Evolutionary conservation across 305 asterid genomes (phyloP).

Genomic region (Fraxinus dipetala): DNA sequence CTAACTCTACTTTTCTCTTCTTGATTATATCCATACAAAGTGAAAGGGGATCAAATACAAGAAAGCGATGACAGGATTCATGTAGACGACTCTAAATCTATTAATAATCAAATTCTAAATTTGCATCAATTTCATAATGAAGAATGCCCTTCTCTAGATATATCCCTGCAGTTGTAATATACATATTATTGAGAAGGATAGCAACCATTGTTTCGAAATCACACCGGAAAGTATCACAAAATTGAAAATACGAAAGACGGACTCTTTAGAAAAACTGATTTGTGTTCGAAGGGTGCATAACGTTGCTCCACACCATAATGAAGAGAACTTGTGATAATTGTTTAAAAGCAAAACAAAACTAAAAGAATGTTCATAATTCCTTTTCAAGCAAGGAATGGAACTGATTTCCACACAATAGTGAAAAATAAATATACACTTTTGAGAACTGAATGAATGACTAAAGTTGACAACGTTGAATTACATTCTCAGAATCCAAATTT

Average conservation of each 20-base stretch:
- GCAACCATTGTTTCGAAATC: neutral
- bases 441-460: neutral
- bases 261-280: neutral
- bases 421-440: neutral
- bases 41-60: neutral
- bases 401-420: neutral
- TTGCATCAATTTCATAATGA: neutral
- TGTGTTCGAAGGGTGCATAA: neutral
- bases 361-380: neutral
- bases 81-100: neutral
- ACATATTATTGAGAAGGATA: neutral
- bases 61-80: neutral
- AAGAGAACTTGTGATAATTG: neutral
- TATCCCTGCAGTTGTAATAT: neutral
- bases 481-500: slow-evolving; percentile 2
- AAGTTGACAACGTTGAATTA: neutral
- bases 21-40: neutral
- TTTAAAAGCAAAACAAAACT: neutral
- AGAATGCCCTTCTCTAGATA: neutral
- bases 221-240: neutral
- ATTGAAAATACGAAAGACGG: neutral
- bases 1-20: neutral
- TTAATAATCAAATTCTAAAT: too few relatives aligned
- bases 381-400: neutral
- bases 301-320: neutral